Conservation (phyloP, 768 basidiomycete genomes). For the Termitomyces sp. region DNA sequence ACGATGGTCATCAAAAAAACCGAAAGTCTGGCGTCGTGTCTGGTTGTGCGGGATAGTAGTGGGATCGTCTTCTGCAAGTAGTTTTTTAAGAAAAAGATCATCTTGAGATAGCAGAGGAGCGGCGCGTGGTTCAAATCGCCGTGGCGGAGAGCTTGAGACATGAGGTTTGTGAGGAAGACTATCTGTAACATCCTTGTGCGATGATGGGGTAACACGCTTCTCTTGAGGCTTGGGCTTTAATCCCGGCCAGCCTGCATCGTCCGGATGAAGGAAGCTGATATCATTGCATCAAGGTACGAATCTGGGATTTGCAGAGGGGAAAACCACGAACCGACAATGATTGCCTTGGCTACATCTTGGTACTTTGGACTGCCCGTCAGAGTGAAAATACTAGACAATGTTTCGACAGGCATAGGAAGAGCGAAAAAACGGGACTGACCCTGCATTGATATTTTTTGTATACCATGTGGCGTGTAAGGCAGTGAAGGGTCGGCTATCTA, state of each 20-base stretch:
- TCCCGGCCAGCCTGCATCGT: slow-evolving; percentile 36
- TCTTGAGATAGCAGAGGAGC: slow-evolving; percentile 36
- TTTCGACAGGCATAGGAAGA: not conserved
- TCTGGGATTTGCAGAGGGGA: not conserved
- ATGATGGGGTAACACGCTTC: slow-evolving; percentile 7
- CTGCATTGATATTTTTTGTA: slow-evolving; percentile 45
- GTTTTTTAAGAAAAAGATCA: slow-evolving; percentile 33
- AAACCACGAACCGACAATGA: slow-evolving; percentile 38
- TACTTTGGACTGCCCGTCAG: slow-evolving; percentile 32
- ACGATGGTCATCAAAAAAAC: slow-evolving; percentile 3
- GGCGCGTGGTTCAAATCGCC: slow-evolving; percentile 19
- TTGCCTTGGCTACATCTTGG: slow-evolving; percentile 42
- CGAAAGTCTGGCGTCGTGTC: slow-evolving; percentile 4
- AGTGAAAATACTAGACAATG: slow-evolving; percentile 38
- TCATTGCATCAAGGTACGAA: not conserved
- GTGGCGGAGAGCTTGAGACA: slow-evolving; percentile 2
- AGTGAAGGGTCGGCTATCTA: not conserved
- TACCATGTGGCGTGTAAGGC: slow-evolving; percentile 1
- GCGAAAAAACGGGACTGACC: slow-evolving; percentile 22
- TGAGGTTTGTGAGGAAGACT: slow-evolving; percentile 2
- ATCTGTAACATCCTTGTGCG: not conserved
- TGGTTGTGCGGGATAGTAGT: not conserved
- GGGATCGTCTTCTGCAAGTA: slow-evolving; percentile 19
- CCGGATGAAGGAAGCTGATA: slow-evolving; percentile 42
- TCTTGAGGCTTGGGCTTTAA: slow-evolving; percentile 15